Evolutionary conservation across 108 stramenopile species (phyloP).

Genomic region (Fistulifera pelliculosa): DNA sequence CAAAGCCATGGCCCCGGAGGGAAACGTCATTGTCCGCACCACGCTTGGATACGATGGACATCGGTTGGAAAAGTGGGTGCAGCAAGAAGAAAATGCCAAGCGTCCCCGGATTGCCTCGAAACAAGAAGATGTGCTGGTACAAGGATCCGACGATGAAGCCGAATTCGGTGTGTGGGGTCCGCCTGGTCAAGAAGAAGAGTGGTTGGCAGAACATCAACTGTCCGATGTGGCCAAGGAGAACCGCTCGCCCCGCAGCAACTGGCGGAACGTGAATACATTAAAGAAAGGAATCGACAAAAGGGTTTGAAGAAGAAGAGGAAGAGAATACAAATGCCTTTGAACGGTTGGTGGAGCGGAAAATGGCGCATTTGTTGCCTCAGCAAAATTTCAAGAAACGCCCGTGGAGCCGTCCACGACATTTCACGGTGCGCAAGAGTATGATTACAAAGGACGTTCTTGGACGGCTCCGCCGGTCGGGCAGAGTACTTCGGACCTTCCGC

Average conservation of each 20-base stretch:
- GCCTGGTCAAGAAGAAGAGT: constrained; percentile 53
- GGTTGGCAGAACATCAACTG: constrained; percentile 36
- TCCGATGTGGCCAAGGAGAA: constrained; percentile 44
- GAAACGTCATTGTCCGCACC: constrained; percentile 21
- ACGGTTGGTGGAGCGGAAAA: constrained; percentile 86
- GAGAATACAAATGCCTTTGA: constrained; percentile 47
- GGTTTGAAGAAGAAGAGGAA: constrained; percentile 45
- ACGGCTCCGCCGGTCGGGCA: constrained; percentile 78
- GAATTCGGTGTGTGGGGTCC: constrained; percentile 79
- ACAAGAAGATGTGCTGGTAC: constrained; percentile 52
- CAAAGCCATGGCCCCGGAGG: constrained; percentile 21
- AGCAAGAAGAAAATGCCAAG: constrained; percentile 19
- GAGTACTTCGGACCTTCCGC: constrained; percentile 66
- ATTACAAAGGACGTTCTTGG: constrained; percentile 96
- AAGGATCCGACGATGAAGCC: constrained; percentile 65
- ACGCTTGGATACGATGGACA: constrained; percentile 32
- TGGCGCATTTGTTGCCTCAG: constrained; percentile 91
- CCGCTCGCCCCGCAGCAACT: constrained; percentile 45
- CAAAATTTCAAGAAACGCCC: constrained; percentile 42
- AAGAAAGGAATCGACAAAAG: constrained; percentile 56
- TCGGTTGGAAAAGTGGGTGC: constrained; percentile 35
- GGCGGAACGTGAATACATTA: constrained; percentile 63
- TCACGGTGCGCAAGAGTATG: constrained; percentile 77
- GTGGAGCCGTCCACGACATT: constrained; percentile 69
- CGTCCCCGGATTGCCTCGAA: constrained; percentile 19